phyloP scores from a whole-genome alignment of 139 green algal genomes.

The Zygnema circumcarinatum region DNA sequence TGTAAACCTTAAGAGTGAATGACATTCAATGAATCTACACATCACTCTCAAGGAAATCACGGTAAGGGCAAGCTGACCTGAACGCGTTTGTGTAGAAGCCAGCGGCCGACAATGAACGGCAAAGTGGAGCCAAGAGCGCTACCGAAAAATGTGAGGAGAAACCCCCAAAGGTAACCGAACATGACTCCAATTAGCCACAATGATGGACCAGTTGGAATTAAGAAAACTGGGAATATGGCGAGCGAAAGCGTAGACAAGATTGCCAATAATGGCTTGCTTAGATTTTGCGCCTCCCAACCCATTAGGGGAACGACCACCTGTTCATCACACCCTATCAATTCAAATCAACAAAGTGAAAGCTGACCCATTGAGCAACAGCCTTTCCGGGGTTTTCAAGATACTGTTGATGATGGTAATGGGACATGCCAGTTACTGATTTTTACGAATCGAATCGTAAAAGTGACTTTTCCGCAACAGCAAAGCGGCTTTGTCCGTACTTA shows the following conservation, averaged over 20 bases:
- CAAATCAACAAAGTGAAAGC: no score
- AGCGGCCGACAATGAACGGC: constrained; percentile 46
- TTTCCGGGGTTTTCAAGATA: no score
- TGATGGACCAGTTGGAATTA: constrained; percentile 27
- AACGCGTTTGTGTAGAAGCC: constrained; percentile 48
- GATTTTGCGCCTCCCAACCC: constrained; percentile 34
- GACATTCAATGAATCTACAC: no score
- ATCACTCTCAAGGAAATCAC: no score
- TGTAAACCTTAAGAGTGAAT: no score
- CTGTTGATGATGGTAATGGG: no score
- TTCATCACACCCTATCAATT: no score
- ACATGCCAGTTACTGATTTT: no score
- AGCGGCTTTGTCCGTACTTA: no score
- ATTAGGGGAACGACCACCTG: constrained; percentile 52
- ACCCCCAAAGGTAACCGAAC: constrained; percentile 48
- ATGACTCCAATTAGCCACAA: constrained; percentile 50
- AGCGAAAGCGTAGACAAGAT: constrained; percentile 18
- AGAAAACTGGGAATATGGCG: constrained; percentile 34
- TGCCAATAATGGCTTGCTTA: constrained; percentile 43
- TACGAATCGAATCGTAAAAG: no score
- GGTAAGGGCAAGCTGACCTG: constrained; percentile 35
- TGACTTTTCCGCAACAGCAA: no score
- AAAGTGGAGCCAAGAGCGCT: constrained; percentile 14
- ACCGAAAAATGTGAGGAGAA: constrained; percentile 50
- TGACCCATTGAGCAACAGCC: no score